Base-by-base conservation (phyloP, 2,329 filamentous ascomycete species). In the Madurella mycetomatis region DNA sequence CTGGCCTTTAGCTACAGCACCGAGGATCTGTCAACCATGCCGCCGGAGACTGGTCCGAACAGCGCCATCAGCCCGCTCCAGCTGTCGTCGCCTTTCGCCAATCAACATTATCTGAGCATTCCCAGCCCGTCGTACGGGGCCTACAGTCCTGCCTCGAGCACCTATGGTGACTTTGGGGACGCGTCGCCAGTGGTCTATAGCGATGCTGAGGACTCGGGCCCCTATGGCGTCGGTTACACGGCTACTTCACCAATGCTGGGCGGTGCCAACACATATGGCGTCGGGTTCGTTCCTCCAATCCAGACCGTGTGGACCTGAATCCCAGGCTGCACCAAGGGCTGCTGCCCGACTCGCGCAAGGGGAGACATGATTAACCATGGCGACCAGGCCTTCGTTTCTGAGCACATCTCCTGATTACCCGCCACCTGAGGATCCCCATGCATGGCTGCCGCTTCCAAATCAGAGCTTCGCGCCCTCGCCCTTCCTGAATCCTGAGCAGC, bases 211-310 rank as follows among this genome's bases (percentile, higher is more conserved):
- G 82, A 85, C 59, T 79, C 75, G 58, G 69, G 69, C 56, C 69
- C 75, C 43, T 82, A 73, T 66, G 78, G 81, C 62, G 67, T 78
- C 67, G 68, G 68, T 62, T 76, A 70, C 64, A 64, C 73, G 62
- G 70, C 73, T 60, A 73, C 74, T 67, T 73, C 75, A 56, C 72
- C 75, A 61, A 71, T 73, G 65, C 69, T 76, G 67, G 75, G 70
- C 70, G 76, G 68, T 66, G 64, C 69, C 67, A 72, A 60, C 70
- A 72, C 75, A 68, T 76, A 72, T 73, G 74, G 75, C 69, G 70
- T 75, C 73, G 80, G 80, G 80, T 83, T 83, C 77, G 80, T 83
- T 73, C 76, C 78, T 81, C 80, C 80, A 77, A 75, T 79, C 72
- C 79, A 82, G 73, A 73, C 79, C 70, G 74, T 82, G 74, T 83